These are phyloP conservation scores for Colletotrichum caudatum DNA, from an alignment of 2,329 filamentous ascomycete species.

Conservation along the genomic window DNA sequence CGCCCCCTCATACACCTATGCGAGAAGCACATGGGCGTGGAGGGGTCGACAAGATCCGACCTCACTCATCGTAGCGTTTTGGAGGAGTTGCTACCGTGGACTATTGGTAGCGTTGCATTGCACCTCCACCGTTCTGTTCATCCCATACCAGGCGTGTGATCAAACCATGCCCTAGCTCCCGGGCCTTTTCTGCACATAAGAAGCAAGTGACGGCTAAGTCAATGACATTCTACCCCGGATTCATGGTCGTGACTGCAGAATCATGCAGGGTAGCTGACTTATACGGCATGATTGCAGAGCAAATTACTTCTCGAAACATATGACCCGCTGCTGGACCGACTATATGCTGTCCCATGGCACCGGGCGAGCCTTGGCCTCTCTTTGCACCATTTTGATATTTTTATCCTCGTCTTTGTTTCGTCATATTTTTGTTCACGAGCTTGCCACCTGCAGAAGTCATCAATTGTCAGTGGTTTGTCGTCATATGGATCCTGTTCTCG, in stretches of 20 bases:
- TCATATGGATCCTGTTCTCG: conserved; percentile 9
- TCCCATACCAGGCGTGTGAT: conserved; percentile 19
- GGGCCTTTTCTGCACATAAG: not conserved
- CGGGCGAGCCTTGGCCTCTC: not conserved
- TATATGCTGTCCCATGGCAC: not conserved
- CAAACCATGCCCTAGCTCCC: not conserved
- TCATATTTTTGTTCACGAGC: not conserved
- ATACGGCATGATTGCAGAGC: not conserved
- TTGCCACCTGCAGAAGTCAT: not conserved
- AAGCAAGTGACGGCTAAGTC: conserved; percentile 14
- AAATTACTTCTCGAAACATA: not conserved
- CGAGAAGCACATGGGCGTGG: conserved; percentile 19
- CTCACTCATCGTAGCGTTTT: not conserved
- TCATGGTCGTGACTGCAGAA: not conserved
- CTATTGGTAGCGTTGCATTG: conserved; percentile 3
- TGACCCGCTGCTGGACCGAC: not conserved
- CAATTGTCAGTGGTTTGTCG: conserved; percentile 9
- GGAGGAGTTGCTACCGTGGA: not conserved
- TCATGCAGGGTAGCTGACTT: not conserved
- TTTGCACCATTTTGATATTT: not conserved
- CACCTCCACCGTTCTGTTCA: conserved; percentile 23
- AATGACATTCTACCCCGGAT: conserved; percentile 26
- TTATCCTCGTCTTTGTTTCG: not conserved
- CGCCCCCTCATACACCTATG: not conserved
- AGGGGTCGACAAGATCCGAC: conserved; percentile 6